Evolutionary conservation across 257 asterid species (phyloP), one percentile per base, ranked within the genome.

Genomic region (Nicotiana knightiana): DNA sequence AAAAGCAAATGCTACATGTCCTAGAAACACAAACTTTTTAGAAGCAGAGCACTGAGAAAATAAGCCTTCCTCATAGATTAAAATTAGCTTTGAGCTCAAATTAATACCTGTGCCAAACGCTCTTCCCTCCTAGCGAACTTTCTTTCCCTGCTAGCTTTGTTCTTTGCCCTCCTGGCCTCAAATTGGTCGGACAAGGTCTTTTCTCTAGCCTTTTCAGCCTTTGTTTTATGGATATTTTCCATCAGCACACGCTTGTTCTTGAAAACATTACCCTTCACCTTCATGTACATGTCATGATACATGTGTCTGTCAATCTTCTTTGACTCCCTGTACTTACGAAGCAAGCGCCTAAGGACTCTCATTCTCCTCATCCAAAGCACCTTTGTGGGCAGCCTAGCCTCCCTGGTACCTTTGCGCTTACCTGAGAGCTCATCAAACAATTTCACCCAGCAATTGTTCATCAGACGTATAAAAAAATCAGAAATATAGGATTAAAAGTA

Each of bases 181-280:
- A 73, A 73, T 28, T 73, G 79, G 26, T 73, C 79, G 0, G 79
- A 51, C 79, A 73, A 48, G 26, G 79, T 73, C 46, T 73, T 73
- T 12, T 73, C 79, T 26, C 79, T 73, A 15, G 79, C 79, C 79
- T 73, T 73, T 35, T 73, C 79, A 51, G 79, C 79, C 79, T 73
- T 73, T 3, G 62, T 73, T 35, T 73, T 73, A 24, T 73, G 79
- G 46, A 73, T 73, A 51, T 51, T 73, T 73, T 73, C 79, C 79
- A 73, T 73, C 79, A 73, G 79, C 43, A 73, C 79, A 73, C 79
- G 79, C 79, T 73, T 73, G 62, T 73, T 73, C 79, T 73, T 73
- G 43, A 73, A 73, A 28, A 73, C 79, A 73, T 73, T 73, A 73
- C 79, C 79, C 63, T 73, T 73, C 1, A 73, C 79, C 79, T 51